Conservation (phyloP, 768 basidiomycete species). For the Dictyophora rubrovolvata region DNA sequence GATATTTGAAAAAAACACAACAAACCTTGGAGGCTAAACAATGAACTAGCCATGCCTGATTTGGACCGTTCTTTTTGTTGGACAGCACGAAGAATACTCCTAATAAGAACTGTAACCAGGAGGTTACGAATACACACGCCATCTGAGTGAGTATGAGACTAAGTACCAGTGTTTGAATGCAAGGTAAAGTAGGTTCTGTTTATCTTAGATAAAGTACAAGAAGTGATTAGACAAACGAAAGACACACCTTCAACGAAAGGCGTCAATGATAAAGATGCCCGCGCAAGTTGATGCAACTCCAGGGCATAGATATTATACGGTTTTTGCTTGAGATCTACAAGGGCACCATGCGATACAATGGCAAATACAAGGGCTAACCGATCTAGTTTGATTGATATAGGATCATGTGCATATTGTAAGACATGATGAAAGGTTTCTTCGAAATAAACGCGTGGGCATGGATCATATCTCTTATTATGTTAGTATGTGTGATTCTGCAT, state of each 20-base stretch:
- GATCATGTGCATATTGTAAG: neutral
- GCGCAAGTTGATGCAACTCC: neutral
- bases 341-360: neutral
- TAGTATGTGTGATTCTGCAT: neutral
- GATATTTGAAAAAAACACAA: neutral
- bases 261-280: neutral
- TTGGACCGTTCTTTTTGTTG: neutral
- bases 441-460: neutral
- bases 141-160: neutral
- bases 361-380: neutral
- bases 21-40: neutral
- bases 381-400: neutral
- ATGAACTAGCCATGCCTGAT: neutral
- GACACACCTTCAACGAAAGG: neutral
- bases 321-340: neutral
- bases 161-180: neutral
- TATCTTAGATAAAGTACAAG: neutral
- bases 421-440: neutral
- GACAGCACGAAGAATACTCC: neutral
- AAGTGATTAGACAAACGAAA: neutral
- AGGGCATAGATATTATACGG: neutral
- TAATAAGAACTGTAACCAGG: neutral
- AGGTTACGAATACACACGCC: neutral
- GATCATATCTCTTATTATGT: neutral
- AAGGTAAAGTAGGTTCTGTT: neutral